Conservation (phyloP, 768 basidiomycete species). For the Suillus decipiens region DNA sequence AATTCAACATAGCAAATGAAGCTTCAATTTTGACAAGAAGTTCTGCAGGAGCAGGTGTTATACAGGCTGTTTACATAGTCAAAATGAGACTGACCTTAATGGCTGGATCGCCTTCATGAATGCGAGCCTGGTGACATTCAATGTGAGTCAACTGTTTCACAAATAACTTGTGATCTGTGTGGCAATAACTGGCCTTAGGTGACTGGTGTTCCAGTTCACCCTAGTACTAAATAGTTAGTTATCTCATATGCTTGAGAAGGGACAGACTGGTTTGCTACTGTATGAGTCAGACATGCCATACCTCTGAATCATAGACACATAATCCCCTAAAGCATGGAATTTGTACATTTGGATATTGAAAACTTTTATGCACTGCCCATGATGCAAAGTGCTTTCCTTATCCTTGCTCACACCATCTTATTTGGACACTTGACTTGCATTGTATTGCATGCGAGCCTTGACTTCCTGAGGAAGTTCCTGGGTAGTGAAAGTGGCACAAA, state of each 20-base stretch:
- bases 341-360: slow-evolving; percentile 29
- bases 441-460: background rate
- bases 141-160: background rate
- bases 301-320: slow-evolving; percentile 13
- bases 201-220: slow-evolving; percentile 16
- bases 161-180: background rate
- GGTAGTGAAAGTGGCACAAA: background rate
- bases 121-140: slow-evolving; percentile 1
- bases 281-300: slow-evolving; percentile 38
- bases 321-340: slow-evolving; percentile 26
- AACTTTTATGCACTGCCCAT: no score
- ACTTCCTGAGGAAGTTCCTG: background rate
- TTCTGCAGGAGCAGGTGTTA: background rate
- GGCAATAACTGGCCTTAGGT: background rate
- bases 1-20: background rate
- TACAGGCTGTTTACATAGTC: background rate
- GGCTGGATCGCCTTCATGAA: background rate
- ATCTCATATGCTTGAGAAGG: no score
- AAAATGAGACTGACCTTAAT: background rate
- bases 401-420: background rate
- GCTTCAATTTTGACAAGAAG: background rate
- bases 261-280: slow-evolving; percentile 25
- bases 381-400: no score
- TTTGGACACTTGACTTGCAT: slow-evolving; percentile 10
- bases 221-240: background rate